These are phyloP conservation scores for Heimioporus sp. DNA, from an alignment of 768 basidiomycete genomes.

Conservation along the genomic window DNA sequence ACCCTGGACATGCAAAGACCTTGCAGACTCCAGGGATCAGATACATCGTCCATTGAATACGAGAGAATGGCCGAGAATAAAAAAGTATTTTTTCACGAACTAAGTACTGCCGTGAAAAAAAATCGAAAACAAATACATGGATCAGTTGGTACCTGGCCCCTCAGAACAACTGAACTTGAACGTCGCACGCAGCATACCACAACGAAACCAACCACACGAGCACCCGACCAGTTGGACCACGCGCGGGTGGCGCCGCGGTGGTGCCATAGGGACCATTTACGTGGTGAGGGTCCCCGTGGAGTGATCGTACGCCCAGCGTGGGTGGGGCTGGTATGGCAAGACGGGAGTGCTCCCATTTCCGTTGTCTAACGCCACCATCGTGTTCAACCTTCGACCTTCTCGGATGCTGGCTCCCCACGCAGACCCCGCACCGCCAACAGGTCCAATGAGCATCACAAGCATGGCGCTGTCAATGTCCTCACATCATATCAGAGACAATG, in stretches of 20 bases:
- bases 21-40: too few relatives aligned
- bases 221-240: slow-evolving; percentile 36
- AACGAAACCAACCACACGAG: too few relatives aligned
- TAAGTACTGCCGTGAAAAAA: too few relatives aligned
- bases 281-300: slow-evolving; percentile 29
- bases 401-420: slow-evolving; percentile 6
- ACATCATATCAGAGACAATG: slow-evolving; percentile 37
- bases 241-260: slow-evolving; percentile 39
- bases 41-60: too few relatives aligned
- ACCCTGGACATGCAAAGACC: too few relatives aligned
- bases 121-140: too few relatives aligned
- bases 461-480: slow-evolving; percentile 78
- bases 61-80: too few relatives aligned
- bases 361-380: slow-evolving; percentile 25
- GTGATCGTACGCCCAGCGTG: slow-evolving; percentile 27
- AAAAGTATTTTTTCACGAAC: too few relatives aligned
- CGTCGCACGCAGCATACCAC: too few relatives aligned
- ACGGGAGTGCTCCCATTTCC: slow-evolving; percentile 6
- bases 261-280: slow-evolving; percentile 23
- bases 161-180: too few relatives aligned
- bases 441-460: slow-evolving; percentile 70
- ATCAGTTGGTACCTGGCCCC: too few relatives aligned
- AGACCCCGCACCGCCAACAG: slow-evolving; percentile 22
- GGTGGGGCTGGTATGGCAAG: slow-evolving; percentile 36
- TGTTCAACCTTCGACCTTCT: slow-evolving; percentile 12